Evolutionary conservation across 305 asterid genomes (phyloP).

Genomic region (Fraxinus sp.): DNA sequence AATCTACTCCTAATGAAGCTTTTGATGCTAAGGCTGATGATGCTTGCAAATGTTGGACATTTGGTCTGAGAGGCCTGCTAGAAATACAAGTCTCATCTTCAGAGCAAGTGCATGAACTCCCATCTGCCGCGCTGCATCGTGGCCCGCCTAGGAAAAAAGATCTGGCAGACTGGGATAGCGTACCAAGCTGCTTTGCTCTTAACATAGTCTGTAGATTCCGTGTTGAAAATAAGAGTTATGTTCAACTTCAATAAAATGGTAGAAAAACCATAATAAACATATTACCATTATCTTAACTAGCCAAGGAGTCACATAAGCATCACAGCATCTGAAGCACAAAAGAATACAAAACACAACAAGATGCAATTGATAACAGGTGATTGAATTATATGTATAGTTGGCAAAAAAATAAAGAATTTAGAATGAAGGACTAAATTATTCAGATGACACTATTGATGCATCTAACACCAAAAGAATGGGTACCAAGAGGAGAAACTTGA

Average conservation of each 20-base stretch:
- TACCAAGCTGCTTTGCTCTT: conserved; percentile 77
- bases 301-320: background rate
- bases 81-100: conserved; percentile 77
- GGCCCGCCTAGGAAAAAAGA: conserved; percentile 67
- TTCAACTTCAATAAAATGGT: conserved; percentile 3
- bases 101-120: conserved; percentile 75
- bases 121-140: conserved; percentile 72
- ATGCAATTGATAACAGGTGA: background rate
- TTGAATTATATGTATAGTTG: background rate
- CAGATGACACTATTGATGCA: background rate
- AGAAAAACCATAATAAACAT: background rate
- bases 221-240: background rate
- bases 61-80: conserved; percentile 47
- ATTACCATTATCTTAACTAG: background rate
- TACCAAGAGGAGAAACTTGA: background rate
- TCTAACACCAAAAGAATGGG: background rate
- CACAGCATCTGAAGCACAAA: background rate
- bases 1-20: conserved; percentile 49
- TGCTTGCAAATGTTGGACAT: conserved; percentile 39
- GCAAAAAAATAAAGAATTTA: background rate
- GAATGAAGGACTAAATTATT: background rate
- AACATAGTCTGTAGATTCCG: conserved; percentile 62
- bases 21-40: conserved; percentile 46
- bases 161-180: conserved; percentile 84
- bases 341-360: background rate